These are phyloP conservation scores for Geranomyces michiganensis DNA, from an alignment of 192 early-diverging fungal genomes.

Conservation along the genomic window DNA sequence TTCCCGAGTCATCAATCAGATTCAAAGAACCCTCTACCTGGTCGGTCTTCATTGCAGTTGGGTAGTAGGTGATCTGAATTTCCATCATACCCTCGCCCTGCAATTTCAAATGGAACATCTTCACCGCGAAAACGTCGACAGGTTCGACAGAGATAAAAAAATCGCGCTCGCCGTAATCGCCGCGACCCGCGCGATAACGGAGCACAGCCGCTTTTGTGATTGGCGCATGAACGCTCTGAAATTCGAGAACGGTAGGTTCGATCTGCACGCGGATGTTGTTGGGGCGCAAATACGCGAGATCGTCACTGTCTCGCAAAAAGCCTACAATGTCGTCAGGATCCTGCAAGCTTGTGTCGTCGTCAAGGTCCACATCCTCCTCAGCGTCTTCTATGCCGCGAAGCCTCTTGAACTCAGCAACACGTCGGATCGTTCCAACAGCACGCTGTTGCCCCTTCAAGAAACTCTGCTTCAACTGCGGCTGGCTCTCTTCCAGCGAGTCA, in stretches of 20 bases:
- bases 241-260: constrained; percentile 51
- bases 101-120: constrained; percentile 51
- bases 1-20: constrained; percentile 59
- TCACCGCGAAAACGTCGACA: constrained; percentile 53
- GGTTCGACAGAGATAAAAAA: constrained; percentile 61
- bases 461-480: constrained; percentile 44
- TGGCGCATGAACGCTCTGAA: constrained; percentile 55
- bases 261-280: constrained; percentile 46
- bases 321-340: constrained; percentile 57
- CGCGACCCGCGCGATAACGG: constrained; percentile 56
- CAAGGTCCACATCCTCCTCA: constrained; percentile 13
- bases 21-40: constrained; percentile 50
- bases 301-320: constrained; percentile 55
- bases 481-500: constrained; percentile 37
- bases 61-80: constrained; percentile 55
- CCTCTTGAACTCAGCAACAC: constrained; percentile 41
- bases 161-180: constrained; percentile 59
- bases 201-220: constrained; percentile 52
- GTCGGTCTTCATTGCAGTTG: constrained; percentile 49
- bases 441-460: constrained; percentile 33
- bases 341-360: constrained; percentile 29
- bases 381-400: constrained; percentile 6
- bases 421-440: constrained; percentile 35
- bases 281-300: constrained; percentile 49
- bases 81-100: constrained; percentile 61